These are phyloP conservation scores for Daldinia eschscholtzii DNA, from an alignment of 2,329 filamentous ascomycete genomes.

Conservation along the genomic window DNA sequence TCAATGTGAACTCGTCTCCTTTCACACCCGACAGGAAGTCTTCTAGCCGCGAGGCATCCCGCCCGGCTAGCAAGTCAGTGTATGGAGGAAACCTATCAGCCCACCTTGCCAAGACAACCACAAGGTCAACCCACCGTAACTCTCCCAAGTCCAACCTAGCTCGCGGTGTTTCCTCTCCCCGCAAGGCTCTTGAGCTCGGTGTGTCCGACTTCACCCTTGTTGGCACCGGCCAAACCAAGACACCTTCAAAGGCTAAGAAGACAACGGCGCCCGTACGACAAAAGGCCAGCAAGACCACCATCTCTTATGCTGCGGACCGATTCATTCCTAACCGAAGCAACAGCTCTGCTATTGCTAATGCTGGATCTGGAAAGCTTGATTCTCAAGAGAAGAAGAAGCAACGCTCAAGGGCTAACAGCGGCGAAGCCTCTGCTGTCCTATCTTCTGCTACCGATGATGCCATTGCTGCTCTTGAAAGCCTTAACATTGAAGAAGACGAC, in stretches of 20 bases:
- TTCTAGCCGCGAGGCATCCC: slow-evolving; percentile 62
- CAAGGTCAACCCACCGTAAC: slow-evolving; percentile 78
- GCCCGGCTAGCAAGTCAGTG: slow-evolving; percentile 75
- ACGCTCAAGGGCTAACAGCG: slow-evolving; percentile 76
- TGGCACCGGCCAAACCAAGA: slow-evolving; percentile 78
- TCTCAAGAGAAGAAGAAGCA: slow-evolving; percentile 69
- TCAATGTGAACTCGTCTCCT: slow-evolving; percentile 75
- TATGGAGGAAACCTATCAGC: slow-evolving; percentile 84
- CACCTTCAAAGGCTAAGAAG: slow-evolving; percentile 72
- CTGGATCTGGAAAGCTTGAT: slow-evolving; percentile 86
- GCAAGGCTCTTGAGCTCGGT: slow-evolving; percentile 85
- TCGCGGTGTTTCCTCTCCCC: slow-evolving; percentile 78
- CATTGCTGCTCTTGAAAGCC: slow-evolving; percentile 80
- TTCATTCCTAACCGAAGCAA: slow-evolving; percentile 96
- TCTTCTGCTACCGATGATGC: slow-evolving; percentile 85
- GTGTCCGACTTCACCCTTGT: slow-evolving; percentile 93
- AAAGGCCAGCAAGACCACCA: slow-evolving; percentile 78
- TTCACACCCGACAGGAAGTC: slow-evolving; percentile 77
- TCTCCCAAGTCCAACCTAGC: slow-evolving; percentile 98
- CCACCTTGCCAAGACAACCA: slow-evolving; percentile 78
- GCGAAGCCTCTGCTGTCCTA: slow-evolving; percentile 80
- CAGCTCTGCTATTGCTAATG: slow-evolving; percentile 87
- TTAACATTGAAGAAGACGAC: slow-evolving; percentile 80
- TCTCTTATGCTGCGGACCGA: slow-evolving; percentile 85
- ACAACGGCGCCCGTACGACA: slow-evolving; percentile 58